Percentiles rank a stretch among this genome's conserved stretches.
These are phyloP conservation scores for Hypsizygus ulmarius DNA, from an alignment of 1,284 basidiomycete species.

Conservation along the genomic window DNA sequence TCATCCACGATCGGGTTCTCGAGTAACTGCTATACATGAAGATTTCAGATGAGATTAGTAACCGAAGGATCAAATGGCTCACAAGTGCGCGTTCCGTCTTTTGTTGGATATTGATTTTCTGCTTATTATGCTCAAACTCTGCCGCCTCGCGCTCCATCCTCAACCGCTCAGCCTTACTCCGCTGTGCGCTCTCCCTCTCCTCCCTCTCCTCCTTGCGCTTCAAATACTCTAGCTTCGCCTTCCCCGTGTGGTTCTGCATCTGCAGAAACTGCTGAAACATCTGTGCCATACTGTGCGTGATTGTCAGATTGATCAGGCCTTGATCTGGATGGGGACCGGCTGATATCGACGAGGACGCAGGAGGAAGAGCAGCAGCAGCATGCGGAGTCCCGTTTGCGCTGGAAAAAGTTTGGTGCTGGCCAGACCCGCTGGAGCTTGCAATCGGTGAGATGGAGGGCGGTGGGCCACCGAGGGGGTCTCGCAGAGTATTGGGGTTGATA, in stretches of 20 bases:
- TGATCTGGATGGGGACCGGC: slow-evolving; percentile 29
- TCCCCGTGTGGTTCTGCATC: slow-evolving; percentile 54
- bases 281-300: slow-evolving; percentile 56
- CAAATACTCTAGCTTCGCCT: slow-evolving; percentile 63
- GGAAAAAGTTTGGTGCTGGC: slow-evolving; percentile 8
- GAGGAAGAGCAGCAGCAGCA: background rate
- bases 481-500: slow-evolving; percentile 27
- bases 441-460: slow-evolving; percentile 19
- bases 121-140: slow-evolving; percentile 51
- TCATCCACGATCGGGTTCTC: slow-evolving; percentile 52
- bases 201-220: slow-evolving; percentile 62
- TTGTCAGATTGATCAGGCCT: slow-evolving; percentile 45
- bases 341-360: slow-evolving; percentile 16
- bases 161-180: slow-evolving; percentile 46
- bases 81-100: slow-evolving; percentile 62
- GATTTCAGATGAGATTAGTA: background rate
- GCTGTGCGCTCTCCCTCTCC: slow-evolving; percentile 48
- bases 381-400: slow-evolving; percentile 7
- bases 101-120: slow-evolving; percentile 50
- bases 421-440: slow-evolving; percentile 11
- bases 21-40: slow-evolving; percentile 42
- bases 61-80: slow-evolving; percentile 18
- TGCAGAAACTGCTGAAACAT: slow-evolving; percentile 58
- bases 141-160: slow-evolving; percentile 47
- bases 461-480: slow-evolving; percentile 18